Evolutionary conservation across 148 eudicot genomes (phyloP), one percentile per base, ranked within the genome.

Genomic region (Camellia sinensis): DNA sequence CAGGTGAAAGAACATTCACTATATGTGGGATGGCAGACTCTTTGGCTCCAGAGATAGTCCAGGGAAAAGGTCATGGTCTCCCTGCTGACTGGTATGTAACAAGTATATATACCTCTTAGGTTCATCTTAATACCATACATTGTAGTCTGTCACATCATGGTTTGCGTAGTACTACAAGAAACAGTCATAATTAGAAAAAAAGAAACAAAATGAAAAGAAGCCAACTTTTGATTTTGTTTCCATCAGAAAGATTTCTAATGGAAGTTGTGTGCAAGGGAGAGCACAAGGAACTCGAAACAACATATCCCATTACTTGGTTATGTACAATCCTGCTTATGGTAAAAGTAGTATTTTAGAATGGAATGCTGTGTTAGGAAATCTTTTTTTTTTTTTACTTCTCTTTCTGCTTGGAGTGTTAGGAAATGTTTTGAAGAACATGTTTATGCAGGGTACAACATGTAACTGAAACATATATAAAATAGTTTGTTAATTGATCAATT

Each of bases 1-100:
- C 86, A 37, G 89, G 84, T 71, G 97, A 93, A 66, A 91, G 99
- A 80, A 89, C 99, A 40, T 92, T 86, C 84, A 96, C 99, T 8
- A 89, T 88, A 57, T 93, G 99, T 80, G 99, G 99, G 19, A 90
- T 89, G 90, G 88, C 97, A 0, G 97, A 93, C 83, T 93, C 91
- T 75, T 86, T 92, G 85, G 94, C 99, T 84, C 99, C 99, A 53
- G 99, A 96, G 88, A 96, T 96, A 79, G 90, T 96, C 81, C 92
- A 93, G 82, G 99, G 97, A 65, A 92, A 84, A 78, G 99, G 98
- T 79, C 99, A 96, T 74, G 86, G 97, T 67, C 83, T 92, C 66
- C 87, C 98, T 73, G 97, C 91, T 86, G 99, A 96, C 85, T 96
- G 99, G 99, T 96, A 50, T 84, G 80, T 45, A 57, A 76, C 37